These are phyloP conservation scores for Wickerhamiella sergipiensis DNA, from an alignment of 805 yeast species.

Conservation along the genomic window DNA sequence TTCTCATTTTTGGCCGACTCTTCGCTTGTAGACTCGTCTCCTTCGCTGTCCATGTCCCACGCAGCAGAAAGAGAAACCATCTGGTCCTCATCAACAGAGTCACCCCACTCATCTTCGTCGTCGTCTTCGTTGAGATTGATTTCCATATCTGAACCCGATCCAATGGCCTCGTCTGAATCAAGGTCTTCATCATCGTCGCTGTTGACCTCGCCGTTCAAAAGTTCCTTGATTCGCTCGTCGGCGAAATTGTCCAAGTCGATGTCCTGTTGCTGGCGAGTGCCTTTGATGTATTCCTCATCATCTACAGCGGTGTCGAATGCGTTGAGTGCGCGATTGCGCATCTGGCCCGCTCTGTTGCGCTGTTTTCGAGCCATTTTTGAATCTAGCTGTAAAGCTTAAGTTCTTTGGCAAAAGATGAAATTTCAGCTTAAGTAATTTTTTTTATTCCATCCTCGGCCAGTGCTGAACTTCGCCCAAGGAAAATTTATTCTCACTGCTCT, in stretches of 20 bases:
- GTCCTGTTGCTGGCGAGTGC: slow-evolving; percentile 22
- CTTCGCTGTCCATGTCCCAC: slow-evolving; percentile 70
- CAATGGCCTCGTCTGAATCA: slow-evolving; percentile 80
- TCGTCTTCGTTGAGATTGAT: slow-evolving; percentile 39
- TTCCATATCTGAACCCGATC: slow-evolving; percentile 57
- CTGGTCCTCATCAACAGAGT: slow-evolving; percentile 63
- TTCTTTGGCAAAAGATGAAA: neutral
- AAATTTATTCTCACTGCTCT: too few relatives aligned
- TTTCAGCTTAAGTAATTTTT: slow-evolving; percentile 12
- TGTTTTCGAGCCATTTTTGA: slow-evolving; percentile 2
- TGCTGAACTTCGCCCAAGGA: too few relatives aligned
- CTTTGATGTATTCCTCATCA: slow-evolving; percentile 22
- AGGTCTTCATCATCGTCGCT: slow-evolving; percentile 33
- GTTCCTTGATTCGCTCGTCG: slow-evolving; percentile 20
- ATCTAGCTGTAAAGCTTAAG: neutral
- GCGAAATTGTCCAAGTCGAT: slow-evolving; percentile 24
- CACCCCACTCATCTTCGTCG: slow-evolving; percentile 49
- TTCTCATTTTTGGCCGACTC: neutral
- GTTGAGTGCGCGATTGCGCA: slow-evolving; percentile 30
- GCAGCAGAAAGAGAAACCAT: slow-evolving; percentile 70
- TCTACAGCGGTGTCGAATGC: slow-evolving; percentile 39
- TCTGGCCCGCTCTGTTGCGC: slow-evolving; percentile 5
- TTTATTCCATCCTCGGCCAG: neutral
- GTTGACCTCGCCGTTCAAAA: slow-evolving; percentile 20
- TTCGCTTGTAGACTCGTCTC: slow-evolving; percentile 12